Percentiles rank a stretch among this genome's conserved stretches.
Conservation (phyloP, 1,284 basidiomycete genomes). For the Papiliotrema flavescens region DNA sequence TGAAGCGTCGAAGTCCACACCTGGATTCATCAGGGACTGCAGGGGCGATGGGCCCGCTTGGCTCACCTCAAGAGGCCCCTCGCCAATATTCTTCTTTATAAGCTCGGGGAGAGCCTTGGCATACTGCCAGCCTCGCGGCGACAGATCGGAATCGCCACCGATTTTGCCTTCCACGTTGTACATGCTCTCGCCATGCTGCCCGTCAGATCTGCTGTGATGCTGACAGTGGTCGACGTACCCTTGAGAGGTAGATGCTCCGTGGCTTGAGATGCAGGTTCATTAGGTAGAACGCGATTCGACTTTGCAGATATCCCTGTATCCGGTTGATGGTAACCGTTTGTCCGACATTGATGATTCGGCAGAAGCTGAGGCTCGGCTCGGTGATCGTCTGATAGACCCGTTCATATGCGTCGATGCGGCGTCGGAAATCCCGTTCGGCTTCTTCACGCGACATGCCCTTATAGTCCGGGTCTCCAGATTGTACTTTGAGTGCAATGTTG, state of each 20-base stretch:
- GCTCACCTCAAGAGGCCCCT: slow-evolving; percentile 55
- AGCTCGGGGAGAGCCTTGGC: slow-evolving; percentile 79
- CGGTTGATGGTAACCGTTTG: slow-evolving; percentile 75
- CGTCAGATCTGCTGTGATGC: slow-evolving; percentile 1
- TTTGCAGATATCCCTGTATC: slow-evolving; percentile 90
- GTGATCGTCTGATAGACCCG: slow-evolving; percentile 92
- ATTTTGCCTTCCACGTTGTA: slow-evolving; percentile 97
- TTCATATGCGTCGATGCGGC: slow-evolving; percentile 90
- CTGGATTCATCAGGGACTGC: slow-evolving; percentile 35
- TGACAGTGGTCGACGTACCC: slow-evolving; percentile 56
- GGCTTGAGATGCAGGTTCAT: slow-evolving; percentile 99
- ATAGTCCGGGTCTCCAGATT: slow-evolving; percentile 96
- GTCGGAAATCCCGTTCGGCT: slow-evolving; percentile 85
- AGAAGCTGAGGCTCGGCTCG: slow-evolving; percentile 78
- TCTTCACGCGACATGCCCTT: slow-evolving; percentile 78
- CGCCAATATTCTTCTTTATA: slow-evolving; percentile 86
- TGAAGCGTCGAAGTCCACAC: slow-evolving; percentile 97
- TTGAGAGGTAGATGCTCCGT: slow-evolving; percentile 91
- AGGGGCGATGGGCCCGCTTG: background rate
- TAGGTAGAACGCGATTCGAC: slow-evolving; percentile 94
- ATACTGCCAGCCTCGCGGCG: slow-evolving; percentile 79
- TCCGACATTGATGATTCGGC: slow-evolving; percentile 85
- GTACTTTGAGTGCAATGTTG: slow-evolving; percentile 93
- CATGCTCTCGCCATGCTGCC: slow-evolving; percentile 93
- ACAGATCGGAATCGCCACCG: slow-evolving; percentile 88